phyloP scores from a whole-genome alignment of 2,329 filamentous ascomycete genomes.

The Cladosporium oxysporum region DNA sequence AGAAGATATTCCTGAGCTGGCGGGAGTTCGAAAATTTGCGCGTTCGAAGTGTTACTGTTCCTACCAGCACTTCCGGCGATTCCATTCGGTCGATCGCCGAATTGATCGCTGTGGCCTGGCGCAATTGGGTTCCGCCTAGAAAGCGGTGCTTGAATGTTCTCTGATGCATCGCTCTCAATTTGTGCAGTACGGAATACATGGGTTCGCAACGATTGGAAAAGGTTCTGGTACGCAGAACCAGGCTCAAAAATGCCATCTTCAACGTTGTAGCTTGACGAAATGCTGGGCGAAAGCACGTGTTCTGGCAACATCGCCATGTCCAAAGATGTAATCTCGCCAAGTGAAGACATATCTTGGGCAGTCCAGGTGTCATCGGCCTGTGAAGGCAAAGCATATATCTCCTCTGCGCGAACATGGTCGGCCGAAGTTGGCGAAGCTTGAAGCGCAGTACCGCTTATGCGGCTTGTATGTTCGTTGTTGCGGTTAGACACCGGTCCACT shows the following conservation, averaged over 20 bases:
- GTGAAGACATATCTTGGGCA: background rate
- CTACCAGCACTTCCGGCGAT: background rate
- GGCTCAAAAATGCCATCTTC: conserved; percentile 26
- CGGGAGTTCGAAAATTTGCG: conserved; percentile 20
- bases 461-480: background rate
- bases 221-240: conserved; percentile 22
- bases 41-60: conserved; percentile 21
- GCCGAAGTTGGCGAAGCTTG: background rate
- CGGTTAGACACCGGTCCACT: background rate
- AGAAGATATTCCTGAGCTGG: conserved; percentile 23
- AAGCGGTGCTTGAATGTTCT: background rate
- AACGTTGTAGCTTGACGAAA: conserved; percentile 7
- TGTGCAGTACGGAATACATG: conserved; percentile 22
- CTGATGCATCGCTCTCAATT: background rate
- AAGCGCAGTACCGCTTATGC: background rate
- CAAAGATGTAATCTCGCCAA: background rate
- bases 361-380: background rate
- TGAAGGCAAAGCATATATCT: background rate
- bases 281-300: conserved; percentile 1
- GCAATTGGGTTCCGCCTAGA: background rate
- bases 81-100: background rate
- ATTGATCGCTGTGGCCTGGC: background rate
- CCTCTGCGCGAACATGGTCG: background rate
- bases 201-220: conserved; percentile 22
- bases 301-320: background rate